Evolutionary conservation across 805 yeast species (phyloP), one percentile per base, ranked within the genome.

Genomic region (Cyberlindnera maritima): DNA sequence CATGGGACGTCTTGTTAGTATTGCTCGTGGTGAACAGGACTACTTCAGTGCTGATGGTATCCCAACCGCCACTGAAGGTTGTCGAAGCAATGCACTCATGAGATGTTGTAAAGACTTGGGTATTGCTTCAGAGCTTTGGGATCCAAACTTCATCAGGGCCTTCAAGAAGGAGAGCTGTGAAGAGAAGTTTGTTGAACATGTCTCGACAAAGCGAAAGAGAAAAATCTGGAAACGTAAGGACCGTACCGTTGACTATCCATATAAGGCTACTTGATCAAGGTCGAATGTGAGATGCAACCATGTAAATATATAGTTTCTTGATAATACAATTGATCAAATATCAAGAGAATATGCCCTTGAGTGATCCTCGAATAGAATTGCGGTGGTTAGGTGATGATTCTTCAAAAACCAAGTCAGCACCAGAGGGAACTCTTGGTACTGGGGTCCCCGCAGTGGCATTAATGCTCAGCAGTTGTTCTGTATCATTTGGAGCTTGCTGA

Each of bases 51-150:
- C 88, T 23, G 82, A 81, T 51, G 95, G 94, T 39, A 79, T 92
- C 40, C 89, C 97, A 4, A 94, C 98, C 0, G 97, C 98, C 0
- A 83, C 95, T 36, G 99, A 94, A 68, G 99, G 99, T 11, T 92
- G 98, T 67, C 90, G 90, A 63, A 85, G 95, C 62, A 94, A 94
- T 63, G 97, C 98, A 0, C 70, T 94, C 64, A 92, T 94, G 98
- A 79, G 99, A 64, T 91, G 98, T 61, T 94, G 99, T 68, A 94
- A 94, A 65, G 99, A 94, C 68, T 74, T 94, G 59, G 98, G 98
- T 4, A 85, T 94, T 54, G 99, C 97, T 1, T 86, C 96, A 47
- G 99, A 94, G 62, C 74, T 94, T 42, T 94, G 99, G 99, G 99
- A 94, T 64, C 99, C 99, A 2, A 71, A 81, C 36, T 94, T 92